A percentile compares a stretch with the other conserved stretches of the same genome.
phyloP scores from a whole-genome alignment of 306 rosid species.

The Calophaca sinica region DNA sequence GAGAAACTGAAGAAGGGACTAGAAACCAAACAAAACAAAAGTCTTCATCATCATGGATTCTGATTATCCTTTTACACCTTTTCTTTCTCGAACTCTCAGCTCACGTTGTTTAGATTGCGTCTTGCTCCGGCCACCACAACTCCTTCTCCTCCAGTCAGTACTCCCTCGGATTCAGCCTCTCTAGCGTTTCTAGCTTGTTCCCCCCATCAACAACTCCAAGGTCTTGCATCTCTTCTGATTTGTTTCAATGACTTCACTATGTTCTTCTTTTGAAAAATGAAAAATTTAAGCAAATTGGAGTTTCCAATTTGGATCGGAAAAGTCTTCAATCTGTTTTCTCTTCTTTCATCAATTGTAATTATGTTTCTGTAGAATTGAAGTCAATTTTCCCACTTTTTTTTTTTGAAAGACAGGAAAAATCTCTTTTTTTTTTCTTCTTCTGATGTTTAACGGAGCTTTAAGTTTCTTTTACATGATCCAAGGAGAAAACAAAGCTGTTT shows the following conservation, averaged over 20 bases:
- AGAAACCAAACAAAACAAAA: conserved; percentile 39
- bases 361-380: conserved; percentile 1
- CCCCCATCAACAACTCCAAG: conserved; percentile 44
- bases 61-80: conserved; percentile 38
- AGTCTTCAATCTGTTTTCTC: not conserved
- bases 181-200: conserved; percentile 31
- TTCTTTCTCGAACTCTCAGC: conserved; percentile 53
- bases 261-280: no score
- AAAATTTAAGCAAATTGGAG: no score
- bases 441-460: no score
- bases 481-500: conserved; percentile 7
- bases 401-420: no score
- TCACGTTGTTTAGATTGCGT: conserved; percentile 39
- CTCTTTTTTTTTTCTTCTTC: no score
- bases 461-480: conserved; percentile 3
- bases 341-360: no score
- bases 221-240: conserved; percentile 28
- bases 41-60: conserved; percentile 50
- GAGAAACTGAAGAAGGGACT: conserved; percentile 18
- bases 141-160: no score
- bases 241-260: no score
- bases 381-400: not conserved
- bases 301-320: conserved; percentile 5
- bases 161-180: conserved; percentile 46
- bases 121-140: conserved; percentile 28